A percentile compares a stretch with the other conserved stretches of the same genome.
phyloP scores from a whole-genome alignment of 2,329 filamentous ascomycete genomes.

The Claviceps purpurea region DNA sequence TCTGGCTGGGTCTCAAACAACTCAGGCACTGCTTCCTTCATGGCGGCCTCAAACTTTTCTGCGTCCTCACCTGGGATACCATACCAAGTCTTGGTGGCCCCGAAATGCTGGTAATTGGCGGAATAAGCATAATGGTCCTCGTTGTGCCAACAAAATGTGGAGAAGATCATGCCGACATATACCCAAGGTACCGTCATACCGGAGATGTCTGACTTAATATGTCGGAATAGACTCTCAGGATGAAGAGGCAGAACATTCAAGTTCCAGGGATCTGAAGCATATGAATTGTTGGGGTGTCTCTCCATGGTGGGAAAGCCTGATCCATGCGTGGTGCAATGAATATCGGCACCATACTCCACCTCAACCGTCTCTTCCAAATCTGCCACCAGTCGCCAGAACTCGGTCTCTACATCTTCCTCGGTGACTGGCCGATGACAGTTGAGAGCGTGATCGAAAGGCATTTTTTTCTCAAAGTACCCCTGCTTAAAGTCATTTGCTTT shows the following conservation, averaged over 20 bases:
- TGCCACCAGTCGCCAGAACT: constrained; percentile 93
- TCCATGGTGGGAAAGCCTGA: constrained; percentile 94
- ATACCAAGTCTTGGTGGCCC: constrained; percentile 98
- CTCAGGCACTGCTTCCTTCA: constrained; percentile 90
- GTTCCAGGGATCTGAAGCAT: constrained; percentile 89
- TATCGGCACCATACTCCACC: constrained; percentile 95
- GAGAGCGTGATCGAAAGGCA: constrained; percentile 72
- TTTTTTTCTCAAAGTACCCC: constrained; percentile 80
- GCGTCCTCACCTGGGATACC: constrained; percentile 90
- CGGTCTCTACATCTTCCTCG: constrained; percentile 88
- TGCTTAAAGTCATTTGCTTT: constrained; percentile 94
- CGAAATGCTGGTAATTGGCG: constrained; percentile 96
- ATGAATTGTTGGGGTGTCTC: constrained; percentile 73
- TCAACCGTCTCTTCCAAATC: constrained; percentile 92
- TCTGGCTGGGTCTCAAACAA: constrained; percentile 95
- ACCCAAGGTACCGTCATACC: constrained; percentile 99
- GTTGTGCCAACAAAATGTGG: constrained; percentile 98
- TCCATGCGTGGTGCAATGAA: constrained; percentile 94
- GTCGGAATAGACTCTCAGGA: constrained; percentile 81
- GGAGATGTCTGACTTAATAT: constrained; percentile 97
- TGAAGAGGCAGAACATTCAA: constrained; percentile 85
- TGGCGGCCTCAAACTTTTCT: constrained; percentile 87
- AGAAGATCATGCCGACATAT: constrained; percentile 99
- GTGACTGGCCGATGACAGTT: constrained; percentile 72
- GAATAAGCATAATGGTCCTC: constrained; percentile 98